A percentile compares a stretch with the other conserved stretches of the same genome.
phyloP scores from a whole-genome alignment of 163 green algal species.

The Prototheca cutis region DNA sequence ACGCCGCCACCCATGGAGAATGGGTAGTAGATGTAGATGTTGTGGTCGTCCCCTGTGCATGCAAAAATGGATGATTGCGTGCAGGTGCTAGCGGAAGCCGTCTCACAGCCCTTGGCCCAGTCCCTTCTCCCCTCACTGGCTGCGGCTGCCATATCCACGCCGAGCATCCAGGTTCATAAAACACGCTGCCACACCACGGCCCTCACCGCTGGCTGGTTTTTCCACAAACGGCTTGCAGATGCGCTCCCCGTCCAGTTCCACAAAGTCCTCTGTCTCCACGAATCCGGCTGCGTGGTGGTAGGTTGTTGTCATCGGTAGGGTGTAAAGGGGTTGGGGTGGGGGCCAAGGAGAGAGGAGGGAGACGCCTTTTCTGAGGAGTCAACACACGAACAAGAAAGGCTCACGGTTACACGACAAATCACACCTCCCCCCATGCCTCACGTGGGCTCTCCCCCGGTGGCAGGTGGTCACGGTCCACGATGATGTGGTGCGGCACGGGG shows the following conservation, averaged over 20 bases:
- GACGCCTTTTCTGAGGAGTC: too few relatives aligned
- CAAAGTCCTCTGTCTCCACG: constrained; percentile 82
- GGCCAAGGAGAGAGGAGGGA: too few relatives aligned
- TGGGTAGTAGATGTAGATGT: constrained; percentile 98
- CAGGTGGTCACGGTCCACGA: constrained; percentile 73
- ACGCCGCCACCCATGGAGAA: constrained; percentile 88
- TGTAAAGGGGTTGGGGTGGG: too few relatives aligned
- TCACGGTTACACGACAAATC: too few relatives aligned
- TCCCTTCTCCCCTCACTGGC: too few relatives aligned
- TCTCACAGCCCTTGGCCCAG: too few relatives aligned
- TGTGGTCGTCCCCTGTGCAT: constrained; percentile 74
- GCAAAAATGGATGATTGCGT: too few relatives aligned
- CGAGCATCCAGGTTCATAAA: background rate
- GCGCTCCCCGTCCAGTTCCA: constrained; percentile 60
- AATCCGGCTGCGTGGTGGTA: constrained; percentile 61
- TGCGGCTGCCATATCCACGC: background rate
- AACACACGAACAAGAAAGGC: too few relatives aligned
- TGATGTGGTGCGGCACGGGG: constrained; percentile 78
- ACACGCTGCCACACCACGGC: background rate
- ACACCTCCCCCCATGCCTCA: background rate
- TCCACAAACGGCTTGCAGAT: constrained; percentile 97
- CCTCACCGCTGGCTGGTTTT: constrained; percentile 69
- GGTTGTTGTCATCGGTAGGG: too few relatives aligned
- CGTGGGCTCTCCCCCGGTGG: background rate
- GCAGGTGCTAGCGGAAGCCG: too few relatives aligned